Evolutionary conservation across 2,329 filamentous ascomycete genomes (phyloP), one percentile per base, ranked within the genome.

Genomic region (Coniochaeta prunicola): DNA sequence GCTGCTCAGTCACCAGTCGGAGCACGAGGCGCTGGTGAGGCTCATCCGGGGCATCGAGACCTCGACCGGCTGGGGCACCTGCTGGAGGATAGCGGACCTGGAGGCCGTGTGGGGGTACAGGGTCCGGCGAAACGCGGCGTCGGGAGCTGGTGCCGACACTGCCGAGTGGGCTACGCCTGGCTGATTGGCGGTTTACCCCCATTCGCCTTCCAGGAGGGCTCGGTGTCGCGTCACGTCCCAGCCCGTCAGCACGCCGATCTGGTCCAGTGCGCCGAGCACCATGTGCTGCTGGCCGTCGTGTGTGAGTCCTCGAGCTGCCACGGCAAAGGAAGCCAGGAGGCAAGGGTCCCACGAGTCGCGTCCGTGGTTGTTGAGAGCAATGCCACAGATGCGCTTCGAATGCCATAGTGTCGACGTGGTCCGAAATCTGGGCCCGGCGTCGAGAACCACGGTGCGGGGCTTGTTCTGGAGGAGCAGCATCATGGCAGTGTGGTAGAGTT

Each of bases 401-500:
- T 82, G 78, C 77, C 78, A 80, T 9, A 80, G 65, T 0, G 74
- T 69, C 1, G 79, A 80, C 61, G n/a, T n/a, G n/a, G n/a, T n/a
- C n/a, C n/a, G n/a, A n/a, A n/a, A n/a, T n/a, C n/a, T n/a, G n/a
- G n/a, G n/a, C n/a, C n/a, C n/a, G n/a, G n/a, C n/a, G n/a, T 34
- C 31, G 7, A 34, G 31, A 7, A 34, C 31, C 7, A 34, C 7
- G 7, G 31, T 34, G 13, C 45, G 5, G 6, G 79, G 76, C 61
- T 72, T 75, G 15, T 73, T 72, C 28, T 75, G 74, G 0, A 85
- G 69, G 13, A 85, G 70, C 10, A 84, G 65, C 12, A 83, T 76
- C 61, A 77, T 80, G 8, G 79, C 75, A 0, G 82, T 82, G 62
- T 85, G 82, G 53, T 83, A 81, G 0, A 85, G 71, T 61, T 84